Percentiles rank a stretch among this genome's conserved stretches.
phyloP scores from a whole-genome alignment of 2,329 filamentous ascomycete species.

The Ascosphaera acerosa region DNA sequence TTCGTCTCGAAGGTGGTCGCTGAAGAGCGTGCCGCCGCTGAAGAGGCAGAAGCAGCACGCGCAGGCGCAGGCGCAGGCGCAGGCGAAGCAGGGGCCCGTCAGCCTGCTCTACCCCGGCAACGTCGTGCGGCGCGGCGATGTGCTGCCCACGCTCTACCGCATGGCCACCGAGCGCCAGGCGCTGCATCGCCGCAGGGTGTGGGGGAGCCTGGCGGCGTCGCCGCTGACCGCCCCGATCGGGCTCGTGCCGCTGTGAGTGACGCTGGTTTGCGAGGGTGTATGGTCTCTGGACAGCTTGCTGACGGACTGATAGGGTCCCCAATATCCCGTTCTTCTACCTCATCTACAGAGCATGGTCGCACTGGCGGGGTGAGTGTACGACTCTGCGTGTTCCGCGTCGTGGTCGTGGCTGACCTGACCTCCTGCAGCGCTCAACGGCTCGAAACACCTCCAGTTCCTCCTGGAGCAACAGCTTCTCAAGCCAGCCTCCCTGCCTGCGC shows the following conservation, averaged over 20 bases:
- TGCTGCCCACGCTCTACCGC: slow-evolving; percentile 37
- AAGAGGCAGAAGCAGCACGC: slow-evolving; percentile 38
- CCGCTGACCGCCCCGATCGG: slow-evolving; percentile 64
- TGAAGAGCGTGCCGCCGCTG: slow-evolving; percentile 79
- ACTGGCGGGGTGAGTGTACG: slow-evolving; percentile 37
- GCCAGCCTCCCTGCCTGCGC: slow-evolving; percentile 35
- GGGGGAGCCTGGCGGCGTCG: slow-evolving; percentile 61
- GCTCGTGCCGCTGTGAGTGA: slow-evolving; percentile 54
- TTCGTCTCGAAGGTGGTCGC: slow-evolving; percentile 88
- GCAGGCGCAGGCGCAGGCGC: slow-evolving; percentile 34
- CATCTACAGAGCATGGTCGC: slow-evolving; percentile 67
- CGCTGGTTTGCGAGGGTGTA: not conserved
- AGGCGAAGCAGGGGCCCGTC: slow-evolving; percentile 32
- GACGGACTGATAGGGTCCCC: slow-evolving; percentile 35
- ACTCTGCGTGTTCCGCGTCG: slow-evolving; percentile 6
- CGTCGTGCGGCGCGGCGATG: slow-evolving; percentile 37
- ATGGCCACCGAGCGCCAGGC: slow-evolving; percentile 59
- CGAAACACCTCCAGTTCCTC: slow-evolving; percentile 63
- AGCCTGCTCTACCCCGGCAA: slow-evolving; percentile 41
- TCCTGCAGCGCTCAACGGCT: slow-evolving; percentile 43
- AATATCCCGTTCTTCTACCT: slow-evolving; percentile 97
- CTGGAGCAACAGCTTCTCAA: slow-evolving; percentile 45
- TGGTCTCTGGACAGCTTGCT: not conserved
- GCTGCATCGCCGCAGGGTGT: slow-evolving; percentile 49
- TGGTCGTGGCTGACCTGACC: slow-evolving; percentile 4